phyloP scores from a whole-genome alignment of 495 filamentous ascomycete species.

The Oidiodendron maius region DNA sequence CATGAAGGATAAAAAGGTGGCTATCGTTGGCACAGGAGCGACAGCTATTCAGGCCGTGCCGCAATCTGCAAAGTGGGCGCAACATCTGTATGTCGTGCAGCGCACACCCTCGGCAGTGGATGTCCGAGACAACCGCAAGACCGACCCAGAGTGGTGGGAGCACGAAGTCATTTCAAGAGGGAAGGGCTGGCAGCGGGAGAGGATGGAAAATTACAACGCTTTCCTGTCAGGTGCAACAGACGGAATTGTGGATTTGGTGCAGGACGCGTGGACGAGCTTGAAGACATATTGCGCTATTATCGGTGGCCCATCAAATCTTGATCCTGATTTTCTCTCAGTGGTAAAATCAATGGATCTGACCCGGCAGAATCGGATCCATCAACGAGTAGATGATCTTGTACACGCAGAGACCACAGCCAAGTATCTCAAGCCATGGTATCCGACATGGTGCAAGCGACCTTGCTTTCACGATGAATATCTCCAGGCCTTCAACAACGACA shows the following conservation, averaged over 20 bases:
- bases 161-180: conserved; percentile 32
- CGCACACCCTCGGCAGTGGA: conserved; percentile 49
- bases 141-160: conserved; percentile 38
- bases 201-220: conserved; percentile 30
- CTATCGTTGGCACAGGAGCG: conserved; percentile 49
- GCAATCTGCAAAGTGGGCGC: conserved; percentile 39
- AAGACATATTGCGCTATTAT: conserved; percentile 18
- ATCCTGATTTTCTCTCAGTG: too few relatives aligned
- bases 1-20: conserved; percentile 44
- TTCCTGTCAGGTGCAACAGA: conserved; percentile 22
- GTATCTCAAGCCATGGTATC: conserved; percentile 42
- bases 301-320: conserved; percentile 31
- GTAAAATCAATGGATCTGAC: not conserved
- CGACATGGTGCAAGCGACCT: conserved; percentile 40
- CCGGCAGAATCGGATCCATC: conserved; percentile 21
- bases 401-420: conserved; percentile 33
- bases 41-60: conserved; percentile 49
- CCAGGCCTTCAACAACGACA: conserved; percentile 33
- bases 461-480: conserved; percentile 43
- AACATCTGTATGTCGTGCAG: conserved; percentile 50
- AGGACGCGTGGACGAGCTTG: conserved; percentile 43
- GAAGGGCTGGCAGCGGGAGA: conserved; percentile 39
- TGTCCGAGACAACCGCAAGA: conserved; percentile 39
- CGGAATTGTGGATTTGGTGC: conserved; percentile 27
- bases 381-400: conserved; percentile 36